A percentile compares a stretch with the other conserved stretches of the same genome.
Conservation (phyloP, 305 asterid genomes). For the Rubia occidens region DNA sequence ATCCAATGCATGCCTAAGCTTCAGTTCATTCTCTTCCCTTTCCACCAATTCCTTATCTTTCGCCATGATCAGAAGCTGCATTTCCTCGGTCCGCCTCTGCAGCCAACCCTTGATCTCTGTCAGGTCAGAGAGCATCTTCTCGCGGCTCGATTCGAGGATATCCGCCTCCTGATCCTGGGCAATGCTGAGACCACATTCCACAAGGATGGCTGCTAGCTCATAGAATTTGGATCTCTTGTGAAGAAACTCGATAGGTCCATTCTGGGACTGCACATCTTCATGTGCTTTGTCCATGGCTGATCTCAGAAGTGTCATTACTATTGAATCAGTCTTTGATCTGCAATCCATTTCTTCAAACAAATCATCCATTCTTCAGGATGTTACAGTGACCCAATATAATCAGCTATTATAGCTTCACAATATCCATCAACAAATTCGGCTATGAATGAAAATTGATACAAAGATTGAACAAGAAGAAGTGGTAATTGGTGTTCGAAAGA, state of each 20-base stretch:
- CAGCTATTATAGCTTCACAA: not conserved
- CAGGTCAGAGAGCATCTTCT: constrained; percentile 47
- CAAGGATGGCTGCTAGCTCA: constrained; percentile 61
- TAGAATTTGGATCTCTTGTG: constrained; percentile 58
- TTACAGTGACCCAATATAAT: too few species aligned
- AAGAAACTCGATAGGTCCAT: constrained; percentile 60
- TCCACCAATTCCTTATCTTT: constrained; percentile 51
- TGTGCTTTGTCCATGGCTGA: constrained; percentile 75
- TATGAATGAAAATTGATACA: not conserved
- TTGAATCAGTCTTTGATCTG: constrained; percentile 46
- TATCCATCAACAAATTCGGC: not conserved
- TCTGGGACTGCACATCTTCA: constrained; percentile 53
- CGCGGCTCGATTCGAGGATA: constrained; percentile 36
- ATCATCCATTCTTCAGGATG: constrained; percentile 40
- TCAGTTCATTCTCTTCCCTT: constrained; percentile 42
- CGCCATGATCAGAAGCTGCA: constrained; percentile 44
- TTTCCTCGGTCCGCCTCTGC: constrained; percentile 42
- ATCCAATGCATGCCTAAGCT: constrained; percentile 40
- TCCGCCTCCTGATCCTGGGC: constrained; percentile 46
- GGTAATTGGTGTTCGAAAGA: not conserved
- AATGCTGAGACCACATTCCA: constrained; percentile 53
- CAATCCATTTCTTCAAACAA: constrained; percentile 45
- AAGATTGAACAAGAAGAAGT: not conserved
- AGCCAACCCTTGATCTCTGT: constrained; percentile 57
- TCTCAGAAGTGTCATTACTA: constrained; percentile 62